Evolutionary conservation across 306 rosid species (phyloP).

Genomic region (Cucurbita moschata): DNA sequence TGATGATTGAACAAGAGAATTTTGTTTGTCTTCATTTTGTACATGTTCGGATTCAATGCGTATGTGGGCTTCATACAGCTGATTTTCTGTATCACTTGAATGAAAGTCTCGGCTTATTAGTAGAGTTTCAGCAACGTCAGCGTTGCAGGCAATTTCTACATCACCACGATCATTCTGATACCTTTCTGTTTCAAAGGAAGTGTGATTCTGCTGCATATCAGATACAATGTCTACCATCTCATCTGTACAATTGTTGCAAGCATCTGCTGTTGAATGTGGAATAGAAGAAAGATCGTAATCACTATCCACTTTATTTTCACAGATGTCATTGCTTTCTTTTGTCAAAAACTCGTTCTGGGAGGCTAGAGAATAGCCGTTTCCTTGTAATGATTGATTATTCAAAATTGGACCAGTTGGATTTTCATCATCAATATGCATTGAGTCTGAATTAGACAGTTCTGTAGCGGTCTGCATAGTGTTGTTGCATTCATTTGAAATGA

Average conservation of each 20-base stretch:
- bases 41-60: constrained; percentile 5
- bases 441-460: neutral
- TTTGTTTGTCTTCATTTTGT: neutral
- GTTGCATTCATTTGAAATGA: constrained; percentile 13
- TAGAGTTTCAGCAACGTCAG: neutral
- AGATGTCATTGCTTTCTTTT: constrained; percentile 1
- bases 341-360: neutral
- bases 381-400: neutral
- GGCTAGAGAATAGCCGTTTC: neutral
- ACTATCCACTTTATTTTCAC: constrained; percentile 11
- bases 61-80: neutral
- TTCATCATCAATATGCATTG: neutral
- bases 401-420: neutral
- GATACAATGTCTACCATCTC: constrained; percentile 1
- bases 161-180: constrained; percentile 11
- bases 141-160: neutral
- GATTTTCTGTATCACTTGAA: constrained; percentile 2
- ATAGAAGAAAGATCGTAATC: neutral
- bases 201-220: neutral
- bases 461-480: constrained; percentile 12
- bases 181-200: constrained; percentile 5
- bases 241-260: neutral
- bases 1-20: constrained; percentile 3
- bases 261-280: constrained; percentile 7
- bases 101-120: neutral